A percentile compares a stretch with the other conserved stretches of the same genome.
phyloP scores from a whole-genome alignment of 805 yeast genomes.

The Zygotorulaspora danielsina region DNA sequence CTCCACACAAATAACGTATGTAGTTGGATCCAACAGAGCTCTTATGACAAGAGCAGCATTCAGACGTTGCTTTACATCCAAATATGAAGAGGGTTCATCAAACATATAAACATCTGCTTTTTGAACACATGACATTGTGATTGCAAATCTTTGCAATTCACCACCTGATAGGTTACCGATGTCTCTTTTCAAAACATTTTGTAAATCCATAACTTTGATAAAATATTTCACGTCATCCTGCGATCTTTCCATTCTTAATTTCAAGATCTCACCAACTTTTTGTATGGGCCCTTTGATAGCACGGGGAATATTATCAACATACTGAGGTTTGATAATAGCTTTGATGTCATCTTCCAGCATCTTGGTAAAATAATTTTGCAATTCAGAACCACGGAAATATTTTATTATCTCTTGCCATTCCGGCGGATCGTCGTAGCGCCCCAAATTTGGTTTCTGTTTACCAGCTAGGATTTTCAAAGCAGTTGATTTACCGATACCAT shows the following conservation, averaged over 20 bases:
- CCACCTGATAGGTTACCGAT: conserved; percentile 93
- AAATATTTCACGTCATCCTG: conserved; percentile 60
- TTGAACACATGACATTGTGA: conserved; percentile 96
- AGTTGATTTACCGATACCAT: conserved; percentile 98
- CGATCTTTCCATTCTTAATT: conserved; percentile 67
- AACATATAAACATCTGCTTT: conserved; percentile 96
- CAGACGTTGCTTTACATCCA: conserved; percentile 98
- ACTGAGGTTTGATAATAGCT: conserved; percentile 98
- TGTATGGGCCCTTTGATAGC: conserved; percentile 88
- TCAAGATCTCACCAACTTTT: conserved; percentile 79
- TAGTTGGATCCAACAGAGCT: conserved; percentile 68
- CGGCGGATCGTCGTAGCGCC: conserved; percentile 92
- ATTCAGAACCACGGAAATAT: conserved; percentile 93
- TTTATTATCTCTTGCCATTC: conserved; percentile 92
- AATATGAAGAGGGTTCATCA: conserved; percentile 97
- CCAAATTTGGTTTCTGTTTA: conserved; percentile 94
- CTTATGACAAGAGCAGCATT: conserved; percentile 95
- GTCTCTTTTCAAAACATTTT: conserved; percentile 77
- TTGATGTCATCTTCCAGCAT: conserved; percentile 89
- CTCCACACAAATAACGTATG: conserved; percentile 93
- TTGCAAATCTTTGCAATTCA: conserved; percentile 96
- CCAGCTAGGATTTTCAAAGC: conserved; percentile 96
- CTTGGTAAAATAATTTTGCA: conserved; percentile 93
- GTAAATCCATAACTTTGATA: conserved; percentile 67
- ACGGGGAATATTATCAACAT: conserved; percentile 95